These are phyloP conservation scores for Asterochloris erici DNA, from an alignment of 139 green algal species.

Conservation along the genomic window DNA sequence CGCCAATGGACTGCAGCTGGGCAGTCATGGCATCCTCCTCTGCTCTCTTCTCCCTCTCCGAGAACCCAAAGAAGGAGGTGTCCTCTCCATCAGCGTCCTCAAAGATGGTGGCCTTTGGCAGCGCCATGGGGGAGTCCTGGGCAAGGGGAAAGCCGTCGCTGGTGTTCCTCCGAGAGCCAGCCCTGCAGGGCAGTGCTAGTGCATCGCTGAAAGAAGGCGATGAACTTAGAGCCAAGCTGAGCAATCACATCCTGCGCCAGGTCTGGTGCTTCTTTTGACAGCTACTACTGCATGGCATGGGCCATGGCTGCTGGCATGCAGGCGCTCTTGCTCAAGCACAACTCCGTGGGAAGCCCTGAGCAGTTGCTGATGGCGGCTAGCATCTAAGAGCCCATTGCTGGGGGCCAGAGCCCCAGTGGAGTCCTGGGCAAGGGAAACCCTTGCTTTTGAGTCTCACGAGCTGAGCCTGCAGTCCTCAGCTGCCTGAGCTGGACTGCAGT, in stretches of 20 bases:
- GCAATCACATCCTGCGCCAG: background rate
- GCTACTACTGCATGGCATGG: background rate
- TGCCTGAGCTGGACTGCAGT: no score
- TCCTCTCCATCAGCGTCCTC: slow-evolving; percentile 16
- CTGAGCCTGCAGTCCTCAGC: no score
- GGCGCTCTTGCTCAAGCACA: background rate
- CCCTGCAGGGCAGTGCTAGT: background rate
- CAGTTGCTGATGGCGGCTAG: no score
- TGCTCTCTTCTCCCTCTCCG: no score
- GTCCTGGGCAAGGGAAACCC: no score
- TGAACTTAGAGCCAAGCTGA: background rate
- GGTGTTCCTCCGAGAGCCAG: background rate
- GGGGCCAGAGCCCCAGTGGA: no score
- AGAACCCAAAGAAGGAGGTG: slow-evolving; percentile 5
- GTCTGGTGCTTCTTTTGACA: background rate
- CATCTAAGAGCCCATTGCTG: no score
- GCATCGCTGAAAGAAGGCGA: background rate
- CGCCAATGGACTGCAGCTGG: no score
- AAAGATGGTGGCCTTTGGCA: slow-evolving; percentile 12
- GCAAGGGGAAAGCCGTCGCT: slow-evolving; percentile 15
- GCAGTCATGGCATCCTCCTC: no score
- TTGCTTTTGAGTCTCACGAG: no score
- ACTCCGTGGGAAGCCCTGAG: background rate
- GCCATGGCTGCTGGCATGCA: background rate
- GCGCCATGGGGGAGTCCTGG: slow-evolving; percentile 11